Evolutionary conservation across 2,329 filamentous ascomycete species (phyloP).

Genomic region (Reticulascus tulasneorum): DNA sequence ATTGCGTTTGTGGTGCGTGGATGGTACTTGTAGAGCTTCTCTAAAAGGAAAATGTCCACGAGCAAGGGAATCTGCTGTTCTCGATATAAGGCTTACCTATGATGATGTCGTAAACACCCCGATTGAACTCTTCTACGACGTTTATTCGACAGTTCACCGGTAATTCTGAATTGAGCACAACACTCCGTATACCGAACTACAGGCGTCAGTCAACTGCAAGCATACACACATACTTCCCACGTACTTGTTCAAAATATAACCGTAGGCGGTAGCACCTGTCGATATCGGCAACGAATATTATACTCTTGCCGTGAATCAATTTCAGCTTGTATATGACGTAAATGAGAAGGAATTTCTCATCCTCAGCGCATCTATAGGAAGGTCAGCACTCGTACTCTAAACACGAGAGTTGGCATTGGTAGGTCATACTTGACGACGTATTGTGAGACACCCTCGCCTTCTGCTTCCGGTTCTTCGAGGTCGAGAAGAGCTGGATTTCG

Average conservation of each 20-base stretch:
- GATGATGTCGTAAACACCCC: constrained; percentile 94
- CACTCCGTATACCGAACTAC: constrained; percentile 93
- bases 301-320: constrained; percentile 85
- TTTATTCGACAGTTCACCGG: constrained; percentile 91
- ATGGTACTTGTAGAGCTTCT: too few relatives aligned
- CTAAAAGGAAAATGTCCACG: too few relatives aligned
- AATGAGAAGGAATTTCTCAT: constrained; percentile 90
- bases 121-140: constrained; percentile 96
- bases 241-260: constrained; percentile 91
- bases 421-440: constrained; percentile 70
- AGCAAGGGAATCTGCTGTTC: too few relatives aligned
- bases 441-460: constrained; percentile 74
- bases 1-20: too few relatives aligned
- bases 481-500: constrained; percentile 75
- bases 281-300: constrained; percentile 71
- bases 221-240: too few relatives aligned
- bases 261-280: constrained; percentile 88
- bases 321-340: constrained; percentile 96
- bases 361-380: constrained; percentile 72
- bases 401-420: constrained; percentile 13
- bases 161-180: constrained; percentile 89
- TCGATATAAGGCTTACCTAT: too few relatives aligned
- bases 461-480: constrained; percentile 76
- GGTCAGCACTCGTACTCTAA: constrained; percentile 11
- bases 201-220: too few relatives aligned